Evolutionary conservation across 1,139 yeast species (phyloP), one percentile per base, ranked within the genome.

Genomic region (Geotrichum fermentans): DNA sequence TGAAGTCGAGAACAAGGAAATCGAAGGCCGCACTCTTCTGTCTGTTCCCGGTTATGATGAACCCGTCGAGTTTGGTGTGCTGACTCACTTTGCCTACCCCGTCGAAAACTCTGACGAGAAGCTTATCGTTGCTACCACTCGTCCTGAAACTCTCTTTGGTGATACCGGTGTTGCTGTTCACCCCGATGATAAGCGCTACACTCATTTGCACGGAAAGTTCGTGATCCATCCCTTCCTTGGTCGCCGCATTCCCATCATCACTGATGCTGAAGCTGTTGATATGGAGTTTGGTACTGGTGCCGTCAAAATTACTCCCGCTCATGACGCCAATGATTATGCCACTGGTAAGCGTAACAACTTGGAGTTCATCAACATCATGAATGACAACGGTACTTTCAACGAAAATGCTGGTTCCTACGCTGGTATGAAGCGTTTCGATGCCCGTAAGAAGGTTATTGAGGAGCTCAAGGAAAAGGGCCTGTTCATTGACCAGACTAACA

Each of bases 221-320:
- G 95, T 86, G 52, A 69, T 79, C 58, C 98, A 92, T 71, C 98
- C 98, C 55, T 86, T 92, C 71, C 72, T 88, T 60, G 87, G 84
- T 65, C 83, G 90, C 67, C 76, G 79, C 64, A 71, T 92, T 51
- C 98, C 98, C 57, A 88, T 92, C 64, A 74, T 92, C 55, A 79
- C 90, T 50, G 98, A 92, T 67, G 67, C 82, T 35, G 96, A 88
- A 70, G 94, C 97, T 36, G 98, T 92, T 56, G 98, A 92, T 69
- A 92, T 92, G 97, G 96, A 87, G 69, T 92, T 92, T 61, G 98
- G 98, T 77, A 92, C 98, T 58, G 98, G 98, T 83, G 98, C 98
- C 40, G 98, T 92, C 57, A 92, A 92, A 73, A 92, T 92, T 65
- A 92, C 98, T 20, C 98, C 98, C 53, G 97, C 96, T 48, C 98